phyloP scores from a whole-genome alignment of 2,329 filamentous ascomycete genomes.

The Ophiostoma sp. region DNA sequence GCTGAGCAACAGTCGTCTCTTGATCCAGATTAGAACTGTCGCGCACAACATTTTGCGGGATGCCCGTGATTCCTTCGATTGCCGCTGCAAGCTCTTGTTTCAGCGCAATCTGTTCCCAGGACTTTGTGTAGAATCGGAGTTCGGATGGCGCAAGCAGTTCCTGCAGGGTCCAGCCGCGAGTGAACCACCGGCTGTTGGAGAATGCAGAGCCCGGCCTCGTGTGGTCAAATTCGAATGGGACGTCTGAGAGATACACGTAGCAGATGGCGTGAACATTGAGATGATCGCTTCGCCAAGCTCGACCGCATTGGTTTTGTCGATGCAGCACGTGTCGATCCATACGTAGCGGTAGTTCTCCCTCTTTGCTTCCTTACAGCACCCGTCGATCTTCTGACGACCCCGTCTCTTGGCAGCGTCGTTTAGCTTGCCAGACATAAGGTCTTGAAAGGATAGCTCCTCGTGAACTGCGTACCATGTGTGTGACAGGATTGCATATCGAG shows the following conservation, averaged over 20 bases:
- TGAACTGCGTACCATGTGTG: neutral
- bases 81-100: constrained; percentile 14
- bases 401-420: neutral
- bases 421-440: neutral
- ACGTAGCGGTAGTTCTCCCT: neutral
- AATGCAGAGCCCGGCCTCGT: neutral
- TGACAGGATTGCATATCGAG: neutral
- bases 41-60: constrained; percentile 17
- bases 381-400: neutral
- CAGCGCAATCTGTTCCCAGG: constrained; percentile 12
- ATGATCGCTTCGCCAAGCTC: constrained; percentile 26
- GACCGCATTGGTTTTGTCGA: constrained; percentile 25
- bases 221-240: neutral
- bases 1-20: constrained; percentile 25
- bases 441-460: neutral
- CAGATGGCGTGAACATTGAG: constrained; percentile 25
- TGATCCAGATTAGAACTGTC: neutral
- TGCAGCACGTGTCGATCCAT: constrained; percentile 27
- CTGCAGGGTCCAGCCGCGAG: constrained; percentile 52
- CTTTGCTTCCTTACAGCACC: neutral
- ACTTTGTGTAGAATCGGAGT: constrained; percentile 30
- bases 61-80: constrained; percentile 22
- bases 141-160: constrained; percentile 52
- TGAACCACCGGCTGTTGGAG: constrained; percentile 32
- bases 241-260: constrained; percentile 23